Evolutionary conservation across 176 grass and related monocot species (phyloP), one percentile per base, ranked within the genome.

Genomic region (Chrysopogon serrulatus): DNA sequence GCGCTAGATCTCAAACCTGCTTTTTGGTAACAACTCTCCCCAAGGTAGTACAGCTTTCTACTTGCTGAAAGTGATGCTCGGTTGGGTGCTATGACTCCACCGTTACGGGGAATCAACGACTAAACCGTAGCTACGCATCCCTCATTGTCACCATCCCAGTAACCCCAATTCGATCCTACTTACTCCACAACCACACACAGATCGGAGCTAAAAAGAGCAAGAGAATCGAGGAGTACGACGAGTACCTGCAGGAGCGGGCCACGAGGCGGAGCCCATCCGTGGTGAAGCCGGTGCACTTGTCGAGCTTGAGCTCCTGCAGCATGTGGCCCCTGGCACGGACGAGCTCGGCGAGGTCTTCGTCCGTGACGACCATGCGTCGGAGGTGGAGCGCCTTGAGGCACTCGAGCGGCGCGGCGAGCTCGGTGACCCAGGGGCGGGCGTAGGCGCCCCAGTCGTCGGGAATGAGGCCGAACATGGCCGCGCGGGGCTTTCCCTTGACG

Each of bases 221-320:
- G 23, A 36, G 10, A 76, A 74, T 68, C 44, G 47, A 86, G 48
- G 51, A 74, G 34, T 28, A 28, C 3, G 24, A 28, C 3, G 24
- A 65, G 49, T 59, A 98, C 95, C 90, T 98, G 95, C 92, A 98
- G 68, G 86, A 90, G 40, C 65, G 71, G 17, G 95, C 88, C 9
- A 98, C 82, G 65, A 90, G 75, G 82, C 81, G 85, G 48, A 98
- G 92, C 23, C 88, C 92, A 31, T 98, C 90, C 5, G 95, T 98
- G 76, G 95, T 93, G 79, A 98, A 98, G 8, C 79, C 95, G 6
- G 95, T 86, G 72, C 95, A 98, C 71, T 92, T 94, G 78, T 98
- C 95, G 65, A 98, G 88, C 90, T 95, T 93, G 21, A 98, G 88
- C 32, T 90, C 88, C 82, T 91, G 90, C 65, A 98, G 82, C 78